Evolutionary conservation across 257 asterid species (phyloP), one percentile per base, ranked within the genome.

Genomic region (Solanum chmielewskii): DNA sequence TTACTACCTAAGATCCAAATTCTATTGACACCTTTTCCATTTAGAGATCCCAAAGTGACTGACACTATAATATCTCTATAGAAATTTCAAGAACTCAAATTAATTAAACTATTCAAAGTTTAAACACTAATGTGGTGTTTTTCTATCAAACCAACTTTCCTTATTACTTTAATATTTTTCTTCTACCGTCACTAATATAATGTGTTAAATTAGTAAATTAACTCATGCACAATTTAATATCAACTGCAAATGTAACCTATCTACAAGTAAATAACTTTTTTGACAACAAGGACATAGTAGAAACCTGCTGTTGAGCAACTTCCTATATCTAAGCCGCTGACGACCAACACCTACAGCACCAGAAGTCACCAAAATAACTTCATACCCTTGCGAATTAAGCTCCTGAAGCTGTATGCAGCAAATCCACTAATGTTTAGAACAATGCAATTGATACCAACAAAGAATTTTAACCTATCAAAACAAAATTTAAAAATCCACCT

Each of bases 341-440:
- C 99, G 98, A 86, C 99, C 99, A 88, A 90, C 98, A 83, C 99
- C 98, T 75, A 97, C 98, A 77, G 99, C 99, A 89, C 99, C 99
- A 56, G 99, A 97, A 69, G 98, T 90, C 85, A 97, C 99, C 93
- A 97, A 92, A 91, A 97, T 93, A 89, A 97, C 97, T 91, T 96
- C 99, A 84, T 94, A 94, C 60, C 98, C 99, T 88, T 92, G 94
- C 60, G 92, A 83, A 90, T 92, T 96, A 83, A 97, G 90, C 85
- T 96, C 99, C 27, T 93, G 97, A 90, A 97, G 93, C 99, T 97
- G 97, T 91, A 95, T 69, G 41, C 41, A 88, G 37, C 70, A 49
- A 80, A 83, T 31, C 82, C 31, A 33, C 85, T 87, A 62, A 91
- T 90, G 69, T 81, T 69, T 68, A 27, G 68, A 83, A 87, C 75